Conservation (phyloP, 2,329 filamentous ascomycete genomes). For the Cladosporium sp. region DNA sequence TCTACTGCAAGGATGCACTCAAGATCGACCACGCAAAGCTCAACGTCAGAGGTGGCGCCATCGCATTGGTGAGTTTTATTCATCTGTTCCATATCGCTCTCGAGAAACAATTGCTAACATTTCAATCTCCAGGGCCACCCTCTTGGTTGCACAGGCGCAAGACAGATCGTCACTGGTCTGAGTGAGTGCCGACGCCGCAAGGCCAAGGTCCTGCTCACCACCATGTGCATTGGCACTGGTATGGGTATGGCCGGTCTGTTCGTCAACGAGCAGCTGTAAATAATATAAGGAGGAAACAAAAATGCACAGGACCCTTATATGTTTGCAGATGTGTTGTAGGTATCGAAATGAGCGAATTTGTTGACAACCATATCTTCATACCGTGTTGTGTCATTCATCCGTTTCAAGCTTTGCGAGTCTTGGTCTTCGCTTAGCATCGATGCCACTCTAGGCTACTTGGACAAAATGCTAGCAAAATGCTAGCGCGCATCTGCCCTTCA, state of each 20-base stretch:
- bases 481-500: too few species aligned
- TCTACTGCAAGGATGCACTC: conserved; percentile 71
- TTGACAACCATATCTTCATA: background rate
- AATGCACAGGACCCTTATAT: conserved; percentile 3
- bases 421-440: too few species aligned
- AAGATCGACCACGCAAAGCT: conserved; percentile 73
- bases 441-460: too few species aligned
- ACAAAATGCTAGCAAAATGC: too few species aligned
- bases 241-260: conserved; percentile 69
- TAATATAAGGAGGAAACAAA: conserved; percentile 25
- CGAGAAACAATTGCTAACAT: background rate
- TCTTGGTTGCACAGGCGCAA: conserved; percentile 73
- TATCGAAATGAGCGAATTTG: background rate
- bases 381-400: background rate
- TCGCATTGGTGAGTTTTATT: conserved; percentile 57
- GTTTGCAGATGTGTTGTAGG: background rate
- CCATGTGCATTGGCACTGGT: conserved; percentile 78
- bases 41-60: conserved; percentile 79
- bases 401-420: background rate
- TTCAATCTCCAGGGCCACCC: conserved; percentile 62
- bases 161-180: conserved; percentile 81
- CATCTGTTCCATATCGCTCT: too few species aligned
- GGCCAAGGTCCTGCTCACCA: conserved; percentile 66
- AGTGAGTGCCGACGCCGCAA: conserved; percentile 38
- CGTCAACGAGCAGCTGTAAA: conserved; percentile 61